Evolutionary conservation across 306 rosid species (phyloP).

Genomic region (Vigna nakashimae): DNA sequence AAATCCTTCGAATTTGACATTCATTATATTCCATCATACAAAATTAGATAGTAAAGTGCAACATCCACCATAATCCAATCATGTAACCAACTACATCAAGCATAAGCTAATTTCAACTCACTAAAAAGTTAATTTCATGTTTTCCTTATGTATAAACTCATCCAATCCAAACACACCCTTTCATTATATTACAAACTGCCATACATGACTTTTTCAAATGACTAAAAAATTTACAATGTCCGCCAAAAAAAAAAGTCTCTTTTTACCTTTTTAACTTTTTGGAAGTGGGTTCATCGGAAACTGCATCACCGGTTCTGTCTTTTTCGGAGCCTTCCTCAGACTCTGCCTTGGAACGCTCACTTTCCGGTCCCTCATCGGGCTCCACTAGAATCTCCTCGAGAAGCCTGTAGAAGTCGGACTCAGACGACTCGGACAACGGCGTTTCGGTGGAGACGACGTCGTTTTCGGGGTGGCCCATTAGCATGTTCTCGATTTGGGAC

Average conservation of each 20-base stretch:
- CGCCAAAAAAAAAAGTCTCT: not conserved
- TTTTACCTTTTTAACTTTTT: constrained; percentile 70
- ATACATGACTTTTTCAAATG: not conserved
- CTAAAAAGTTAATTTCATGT: no score
- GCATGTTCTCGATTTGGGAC: constrained; percentile 59
- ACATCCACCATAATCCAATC: not conserved
- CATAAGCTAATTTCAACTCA: no score
- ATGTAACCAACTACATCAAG: not conserved
- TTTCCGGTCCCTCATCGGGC: constrained; percentile 19
- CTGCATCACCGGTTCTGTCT: constrained; percentile 39
- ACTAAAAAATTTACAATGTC: not conserved
- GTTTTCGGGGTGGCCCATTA: constrained; percentile 55
- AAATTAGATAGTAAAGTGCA: not conserved
- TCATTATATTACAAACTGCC: not conserved
- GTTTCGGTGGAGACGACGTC: constrained; percentile 11
- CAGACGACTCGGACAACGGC: constrained; percentile 29
- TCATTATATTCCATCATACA: not conserved
- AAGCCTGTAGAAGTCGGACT: constrained; percentile 43
- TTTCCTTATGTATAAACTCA: not conserved
- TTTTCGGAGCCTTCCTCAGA: constrained; percentile 44
- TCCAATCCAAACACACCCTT: not conserved
- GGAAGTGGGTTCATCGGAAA: constrained; percentile 54
- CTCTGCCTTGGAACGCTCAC: not conserved
- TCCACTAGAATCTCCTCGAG: constrained; percentile 56
- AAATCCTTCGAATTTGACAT: not conserved